Evolutionary conservation across 257 asterid species (phyloP), one percentile per base, ranked within the genome.

Genomic region (Rauvolfia tetraphylla): DNA sequence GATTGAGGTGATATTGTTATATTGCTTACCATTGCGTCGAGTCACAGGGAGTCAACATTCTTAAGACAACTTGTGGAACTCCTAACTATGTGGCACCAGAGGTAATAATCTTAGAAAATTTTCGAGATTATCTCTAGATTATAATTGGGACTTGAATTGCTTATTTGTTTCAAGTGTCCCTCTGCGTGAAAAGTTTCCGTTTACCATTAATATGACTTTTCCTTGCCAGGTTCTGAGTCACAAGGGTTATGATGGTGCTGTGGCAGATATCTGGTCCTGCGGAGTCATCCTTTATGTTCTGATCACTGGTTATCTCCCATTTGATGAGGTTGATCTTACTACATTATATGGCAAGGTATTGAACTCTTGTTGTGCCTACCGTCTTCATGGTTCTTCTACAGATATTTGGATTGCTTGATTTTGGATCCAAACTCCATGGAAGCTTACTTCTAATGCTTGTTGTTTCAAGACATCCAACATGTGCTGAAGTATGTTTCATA

Each of bases 41-140:
- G 85, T 76, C 78, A 61, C 82, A 93, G 97, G 98, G 99, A 67
- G 96, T 91, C 77, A 88, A 76, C 83, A 83, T 95, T 82, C 96
- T 95, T 79, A 88, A 91, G 77, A 95, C 99, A 76, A 95, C 98
- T 61, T 95, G 99, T 78, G 99, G 99, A 65, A 95, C 99, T 81
- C 99, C 99, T 69, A 95, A 95, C 86, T 95, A 95, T 76, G 97
- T 95, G 78, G 99, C 99, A 34, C 99, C 99, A 2, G 99, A 95
- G 97, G 99, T 92, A 81, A 83, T 79, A 15, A 2, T 75, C 10
- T 38, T 75, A 18, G 62, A 27, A 72, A 17, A 70, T 41, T 68
- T 77, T 76, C 44, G 61, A 54, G 67, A 48, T 81, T 49, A 57
- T 34, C 74, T 63, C 34, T 71, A 42, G 72, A 76, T 75, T 62